Evolutionary conservation across 2,329 filamentous ascomycete species (phyloP).

Genomic region (Microcyclosporella mali): DNA sequence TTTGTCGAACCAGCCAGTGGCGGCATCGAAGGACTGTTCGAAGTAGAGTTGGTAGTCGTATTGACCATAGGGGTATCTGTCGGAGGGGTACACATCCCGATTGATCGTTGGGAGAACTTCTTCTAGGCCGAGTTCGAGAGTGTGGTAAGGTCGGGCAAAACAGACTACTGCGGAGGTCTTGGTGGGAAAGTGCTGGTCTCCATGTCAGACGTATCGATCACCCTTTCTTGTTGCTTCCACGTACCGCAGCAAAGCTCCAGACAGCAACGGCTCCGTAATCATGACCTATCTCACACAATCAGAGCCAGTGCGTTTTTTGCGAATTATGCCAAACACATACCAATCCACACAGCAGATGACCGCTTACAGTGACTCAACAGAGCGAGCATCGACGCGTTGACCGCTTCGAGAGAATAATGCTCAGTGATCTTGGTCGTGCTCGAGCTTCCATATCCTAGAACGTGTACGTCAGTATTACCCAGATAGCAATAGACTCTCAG

Average conservation of each 20-base stretch:
- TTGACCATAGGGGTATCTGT: conserved; percentile 35
- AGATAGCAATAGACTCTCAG: too few relatives aligned
- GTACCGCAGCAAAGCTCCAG: conserved; percentile 10
- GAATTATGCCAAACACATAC: too few relatives aligned
- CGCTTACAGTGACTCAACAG: too few relatives aligned
- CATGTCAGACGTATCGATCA: conserved; percentile 6
- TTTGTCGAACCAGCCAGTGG: conserved; percentile 10
- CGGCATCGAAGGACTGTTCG: conserved; percentile 20
- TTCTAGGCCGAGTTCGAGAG: conserved; percentile 38
- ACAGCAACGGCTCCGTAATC: conserved; percentile 20
- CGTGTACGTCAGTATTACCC: too few relatives aligned
- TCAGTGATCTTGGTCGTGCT: conserved; percentile 21
- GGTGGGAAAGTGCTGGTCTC: too few relatives aligned
- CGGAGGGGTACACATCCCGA: conserved; percentile 41
- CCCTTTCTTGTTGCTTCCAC: conserved; percentile 29
- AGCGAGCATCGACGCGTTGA: too few relatives aligned
- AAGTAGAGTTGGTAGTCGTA: conserved; percentile 32
- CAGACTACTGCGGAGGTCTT: too few relatives aligned
- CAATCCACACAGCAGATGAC: too few relatives aligned
- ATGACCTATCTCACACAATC: neutral
- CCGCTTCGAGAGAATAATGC: conserved; percentile 19
- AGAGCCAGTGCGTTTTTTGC: conserved; percentile 22
- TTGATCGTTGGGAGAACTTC: conserved; percentile 33
- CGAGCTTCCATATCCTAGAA: conserved; percentile 28
- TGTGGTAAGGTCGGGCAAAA: conserved; percentile 36